Evolutionary conservation across 2,329 filamentous ascomycete species (phyloP), one percentile per base, ranked within the genome.

Genomic region (Neonectria ditissima): DNA sequence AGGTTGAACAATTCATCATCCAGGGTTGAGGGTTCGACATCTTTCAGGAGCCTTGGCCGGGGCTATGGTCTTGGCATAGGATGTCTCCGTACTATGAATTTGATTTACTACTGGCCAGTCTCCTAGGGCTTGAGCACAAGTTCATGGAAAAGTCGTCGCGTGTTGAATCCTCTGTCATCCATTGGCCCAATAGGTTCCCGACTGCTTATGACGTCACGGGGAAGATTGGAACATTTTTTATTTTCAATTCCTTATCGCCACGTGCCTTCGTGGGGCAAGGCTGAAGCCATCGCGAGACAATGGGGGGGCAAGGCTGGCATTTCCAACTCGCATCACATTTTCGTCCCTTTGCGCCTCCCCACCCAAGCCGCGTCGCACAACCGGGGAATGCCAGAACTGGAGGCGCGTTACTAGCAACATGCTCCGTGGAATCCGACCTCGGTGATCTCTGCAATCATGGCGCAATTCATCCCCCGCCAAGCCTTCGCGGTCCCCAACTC

Each of bases 401-500:
- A 48, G 18, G 18, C 20, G 22, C 37, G 30, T 53, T 11, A 30
- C 39, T 26, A 37, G 43, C 28, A 55, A 56, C 20, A 65, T 63
- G 62, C 32, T 58, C 34, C 16, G 11, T 11, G 57, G 6, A 2
- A 48, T 4, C 16, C 24, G 6, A 5, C 22, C 20, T 22, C 32
- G 16, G n/a, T 56, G 50, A 66, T 8, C 16, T 37, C 47, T 6
- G 20, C 44, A 20, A 67, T 47, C 58, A 76, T 78, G 74, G 69
- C 76, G 30, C 71, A 69, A 72, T 97, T 98, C 80, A 78, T 91
- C 44, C 93, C 96, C 26, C 92, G 95, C 71, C 78, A 83, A 68
- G 80, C 82, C 56, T 98, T 97, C 78, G 89, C 91, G 41, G 82
- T 89, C 45, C 91, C 95, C 58, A 74, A 82, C 45, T 91, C 90